Percentiles rank a stretch among this genome's conserved stretches.
Conservation (phyloP, 2,329 filamentous ascomycete species). For the Beauveria rudraprayagi region DNA sequence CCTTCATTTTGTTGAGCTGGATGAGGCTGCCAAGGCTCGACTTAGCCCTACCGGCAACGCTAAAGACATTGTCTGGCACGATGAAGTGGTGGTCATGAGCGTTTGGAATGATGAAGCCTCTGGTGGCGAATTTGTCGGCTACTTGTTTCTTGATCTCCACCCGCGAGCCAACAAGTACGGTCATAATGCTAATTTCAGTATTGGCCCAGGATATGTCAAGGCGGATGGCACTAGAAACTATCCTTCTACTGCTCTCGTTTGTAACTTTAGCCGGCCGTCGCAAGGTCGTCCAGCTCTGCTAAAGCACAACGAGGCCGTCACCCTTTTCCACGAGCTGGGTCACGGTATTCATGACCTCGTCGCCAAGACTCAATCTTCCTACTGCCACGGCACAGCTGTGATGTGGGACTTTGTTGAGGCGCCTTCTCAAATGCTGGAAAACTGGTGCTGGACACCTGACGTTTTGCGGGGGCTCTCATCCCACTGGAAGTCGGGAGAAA, state of each 20-base stretch:
- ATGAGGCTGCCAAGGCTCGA: slow-evolving; percentile 53
- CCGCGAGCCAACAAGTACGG: slow-evolving; percentile 76
- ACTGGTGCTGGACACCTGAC: slow-evolving; percentile 65
- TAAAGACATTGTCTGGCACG: slow-evolving; percentile 71
- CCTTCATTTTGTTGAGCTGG: slow-evolving; percentile 67
- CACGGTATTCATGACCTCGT: slow-evolving; percentile 64
- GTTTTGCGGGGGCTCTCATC: slow-evolving; percentile 60
- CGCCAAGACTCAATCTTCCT: slow-evolving; percentile 53
- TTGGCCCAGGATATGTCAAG: slow-evolving; percentile 63
- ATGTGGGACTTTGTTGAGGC: slow-evolving; percentile 65
- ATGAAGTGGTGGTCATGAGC: slow-evolving; percentile 73
- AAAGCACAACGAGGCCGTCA: slow-evolving; percentile 77
- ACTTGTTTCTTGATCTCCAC: slow-evolving; percentile 75
- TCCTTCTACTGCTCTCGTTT: slow-evolving; percentile 71
- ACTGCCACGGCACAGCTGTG: slow-evolving; percentile 60
- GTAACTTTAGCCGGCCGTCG: slow-evolving; percentile 79
- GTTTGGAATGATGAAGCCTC: slow-evolving; percentile 72
- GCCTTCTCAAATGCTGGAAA: slow-evolving; percentile 66
- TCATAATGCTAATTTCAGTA: slow-evolving; percentile 77
- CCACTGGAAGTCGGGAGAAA: slow-evolving; percentile 63
- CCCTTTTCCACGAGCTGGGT: slow-evolving; percentile 70
- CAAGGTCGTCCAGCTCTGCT: slow-evolving; percentile 68
- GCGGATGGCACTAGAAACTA: slow-evolving; percentile 64
- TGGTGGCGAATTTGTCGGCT: slow-evolving; percentile 67
- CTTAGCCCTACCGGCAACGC: slow-evolving; percentile 60